A percentile compares a stretch with the other conserved stretches of the same genome.
Evolutionary conservation across 306 rosid genomes (phyloP).

Genomic region (Ceratonia siliqua): DNA sequence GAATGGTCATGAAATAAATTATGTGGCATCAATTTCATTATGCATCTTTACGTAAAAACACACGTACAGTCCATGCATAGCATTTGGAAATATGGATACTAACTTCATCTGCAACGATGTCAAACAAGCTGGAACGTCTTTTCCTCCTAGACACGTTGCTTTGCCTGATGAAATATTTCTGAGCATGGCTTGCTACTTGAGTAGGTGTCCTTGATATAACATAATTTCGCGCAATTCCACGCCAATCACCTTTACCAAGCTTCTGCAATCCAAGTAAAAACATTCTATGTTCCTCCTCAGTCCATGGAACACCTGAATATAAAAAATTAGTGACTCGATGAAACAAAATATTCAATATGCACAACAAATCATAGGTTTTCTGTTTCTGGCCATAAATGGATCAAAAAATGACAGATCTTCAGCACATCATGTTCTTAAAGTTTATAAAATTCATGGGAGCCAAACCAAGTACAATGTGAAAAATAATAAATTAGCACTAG

Average conservation of each 20-base stretch:
- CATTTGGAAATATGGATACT: constrained; percentile 48
- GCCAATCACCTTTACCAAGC: constrained; percentile 99
- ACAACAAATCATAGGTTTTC: not conserved
- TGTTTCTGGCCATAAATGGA: too few relatives aligned
- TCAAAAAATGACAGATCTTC: not conserved
- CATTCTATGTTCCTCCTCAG: constrained; percentile 99
- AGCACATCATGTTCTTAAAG: not conserved
- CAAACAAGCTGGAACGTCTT: constrained; percentile 96
- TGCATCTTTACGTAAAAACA: constrained; percentile 14
- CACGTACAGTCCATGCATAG: constrained; percentile 17
- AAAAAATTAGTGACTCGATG: constrained; percentile 21
- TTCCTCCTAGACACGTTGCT: constrained; percentile 88
- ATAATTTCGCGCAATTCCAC: constrained; percentile 94
- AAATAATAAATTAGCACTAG: not conserved
- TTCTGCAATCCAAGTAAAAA: constrained; percentile 93
- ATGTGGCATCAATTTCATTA: constrained; percentile 14
- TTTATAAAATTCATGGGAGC: not conserved
- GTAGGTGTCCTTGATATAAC: constrained; percentile 95
- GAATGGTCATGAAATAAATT: constrained; percentile 2
- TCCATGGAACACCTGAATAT: constrained; percentile 89
- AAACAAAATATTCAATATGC: not conserved
- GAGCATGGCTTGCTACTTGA: constrained; percentile 99
- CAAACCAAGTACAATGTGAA: not conserved
- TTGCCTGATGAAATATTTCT: constrained; percentile 94
- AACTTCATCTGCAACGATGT: constrained; percentile 90